These are phyloP conservation scores for Verticillium nonalfalfae DNA, from an alignment of 2,329 filamentous ascomycete species.

Conservation along the genomic window DNA sequence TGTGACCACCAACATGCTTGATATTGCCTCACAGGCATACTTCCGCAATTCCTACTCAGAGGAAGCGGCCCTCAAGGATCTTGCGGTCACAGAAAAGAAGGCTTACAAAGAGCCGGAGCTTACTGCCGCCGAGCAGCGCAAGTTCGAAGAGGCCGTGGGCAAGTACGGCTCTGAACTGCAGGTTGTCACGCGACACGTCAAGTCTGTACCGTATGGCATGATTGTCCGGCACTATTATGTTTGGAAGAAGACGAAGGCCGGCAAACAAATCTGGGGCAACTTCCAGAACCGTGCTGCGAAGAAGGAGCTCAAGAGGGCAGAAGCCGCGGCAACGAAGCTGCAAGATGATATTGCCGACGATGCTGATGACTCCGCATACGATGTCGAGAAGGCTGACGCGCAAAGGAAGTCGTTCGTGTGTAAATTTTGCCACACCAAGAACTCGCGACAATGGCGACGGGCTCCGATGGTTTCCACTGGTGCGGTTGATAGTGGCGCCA, in stretches of 20 bases:
- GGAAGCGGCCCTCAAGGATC: conserved; percentile 61
- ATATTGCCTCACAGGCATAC: conserved; percentile 72
- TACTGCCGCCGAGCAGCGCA: conserved; percentile 71
- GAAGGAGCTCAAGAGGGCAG: conserved; percentile 72
- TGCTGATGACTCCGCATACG: conserved; percentile 91
- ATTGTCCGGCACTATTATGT: conserved; percentile 94
- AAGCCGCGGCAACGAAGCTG: conserved; percentile 66
- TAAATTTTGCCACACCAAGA: conserved; percentile 81
- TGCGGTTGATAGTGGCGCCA: conserved; percentile 58
- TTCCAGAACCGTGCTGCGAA: conserved; percentile 84
- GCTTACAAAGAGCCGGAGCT: conserved; percentile 82
- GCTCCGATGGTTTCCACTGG: conserved; percentile 68
- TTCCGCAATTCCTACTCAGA: conserved; percentile 66
- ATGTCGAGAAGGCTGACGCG: conserved; percentile 72
- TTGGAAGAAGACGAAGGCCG: conserved; percentile 91
- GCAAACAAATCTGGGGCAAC: conserved; percentile 83
- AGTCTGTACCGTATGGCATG: conserved; percentile 69
- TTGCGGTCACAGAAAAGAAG: conserved; percentile 61
- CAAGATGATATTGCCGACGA: conserved; percentile 91
- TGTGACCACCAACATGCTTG: conserved; percentile 78
- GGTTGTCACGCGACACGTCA: conserved; percentile 77
- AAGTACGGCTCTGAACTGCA: conserved; percentile 91
- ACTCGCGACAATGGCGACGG: conserved; percentile 84
- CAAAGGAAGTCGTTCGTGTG: conserved; percentile 84
- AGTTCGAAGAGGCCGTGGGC: conserved; percentile 83